Evolutionary conservation across 2,329 filamentous ascomycete species (phyloP), one percentile per base, ranked within the genome.

Genomic region (Exophiala spinifera): DNA sequence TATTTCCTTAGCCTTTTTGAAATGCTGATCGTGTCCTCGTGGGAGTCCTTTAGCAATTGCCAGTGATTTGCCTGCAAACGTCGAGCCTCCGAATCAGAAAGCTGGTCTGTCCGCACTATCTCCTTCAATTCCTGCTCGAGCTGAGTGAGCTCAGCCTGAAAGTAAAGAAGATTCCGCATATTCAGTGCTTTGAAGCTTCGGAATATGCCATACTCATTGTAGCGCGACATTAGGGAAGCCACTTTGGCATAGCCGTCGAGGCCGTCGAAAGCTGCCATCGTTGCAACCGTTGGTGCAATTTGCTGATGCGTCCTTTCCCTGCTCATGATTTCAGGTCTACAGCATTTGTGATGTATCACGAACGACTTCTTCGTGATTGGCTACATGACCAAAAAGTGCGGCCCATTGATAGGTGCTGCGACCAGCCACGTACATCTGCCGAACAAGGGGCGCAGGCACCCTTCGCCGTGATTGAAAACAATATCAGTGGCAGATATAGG

Each of bases 141-240:
- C 4, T 49, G 25, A 8, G 33, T n/a, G 6, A 54, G 19, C 19
- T 54, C 51, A 13, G 46, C 46, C 23, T 54, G 46, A 4, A 49
- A 15, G 23, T 49, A 54, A 15, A 54, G 34, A 5, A 54, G 51
- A 19, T 54, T 54, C 14, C 42, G 34, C n/a, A 15, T 20, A 34
- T 54, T 54, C 23, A 54, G 33, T 2, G 4, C 5, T 7, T 25
- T 25, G 19, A 54, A 54, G 20, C 46, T 34, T 3, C 46, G 46
- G 42, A 36, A 44, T 20, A 54, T 21, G 11, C 21, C 46, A 44
- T 49, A 44, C n/a, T 54, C 51, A 33, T 21, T 34, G 20, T 34
- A 31, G 14, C 23, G n/a, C 2, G 19, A 33, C 51, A 54, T 54
- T n/a, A 54, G 21, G 19, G 19, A 33, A n/a, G 21, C 34, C 13